A percentile compares a stretch with the other conserved stretches of the same genome.
Evolutionary conservation across 768 basidiomycete genomes (phyloP).

Genomic region (Pisolithus microcarpus): DNA sequence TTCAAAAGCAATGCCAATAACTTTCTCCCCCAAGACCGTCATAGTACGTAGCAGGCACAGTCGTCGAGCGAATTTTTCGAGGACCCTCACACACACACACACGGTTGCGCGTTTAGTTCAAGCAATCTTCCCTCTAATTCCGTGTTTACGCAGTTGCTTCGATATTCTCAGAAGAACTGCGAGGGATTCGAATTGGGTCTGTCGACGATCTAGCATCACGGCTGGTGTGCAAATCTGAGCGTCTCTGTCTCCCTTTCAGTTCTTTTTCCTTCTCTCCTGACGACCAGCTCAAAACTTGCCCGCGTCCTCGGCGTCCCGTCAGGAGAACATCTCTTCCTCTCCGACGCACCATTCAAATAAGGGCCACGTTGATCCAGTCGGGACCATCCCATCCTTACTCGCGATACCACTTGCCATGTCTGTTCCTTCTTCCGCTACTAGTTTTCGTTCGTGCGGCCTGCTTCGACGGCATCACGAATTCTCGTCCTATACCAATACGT

Average conservation of each 20-base stretch:
- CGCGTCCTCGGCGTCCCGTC: constrained; percentile 14
- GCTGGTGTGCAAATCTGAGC: constrained; percentile 27
- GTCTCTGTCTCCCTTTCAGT: not conserved
- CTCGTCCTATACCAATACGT: not conserved
- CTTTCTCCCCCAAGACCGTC: too few species aligned
- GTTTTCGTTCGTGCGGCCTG: constrained; percentile 2
- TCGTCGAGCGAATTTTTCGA: too few species aligned
- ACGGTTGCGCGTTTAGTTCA: not conserved
- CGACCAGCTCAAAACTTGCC: constrained; percentile 27
- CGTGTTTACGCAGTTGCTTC: constrained; percentile 15
- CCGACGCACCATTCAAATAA: constrained; percentile 22
- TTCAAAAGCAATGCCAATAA: constrained; percentile 17
- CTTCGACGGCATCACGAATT: constrained; percentile 8
- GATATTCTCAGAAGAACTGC: constrained; percentile 15
- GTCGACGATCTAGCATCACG: constrained; percentile 13
- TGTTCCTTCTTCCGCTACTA: constrained; percentile 1
- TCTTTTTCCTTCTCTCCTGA: constrained; percentile 21
- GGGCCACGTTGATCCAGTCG: not conserved
- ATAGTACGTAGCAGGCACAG: too few species aligned
- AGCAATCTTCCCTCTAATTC: constrained; percentile 14
- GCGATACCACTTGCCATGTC: constrained; percentile 12
- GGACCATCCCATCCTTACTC: not conserved
- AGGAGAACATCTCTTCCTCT: not conserved
- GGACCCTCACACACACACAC: too few species aligned
- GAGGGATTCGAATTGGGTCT: constrained; percentile 9